These are phyloP conservation scores for Haplosporangium gracile DNA, from an alignment of 192 early-diverging fungal genomes.

Conservation along the genomic window DNA sequence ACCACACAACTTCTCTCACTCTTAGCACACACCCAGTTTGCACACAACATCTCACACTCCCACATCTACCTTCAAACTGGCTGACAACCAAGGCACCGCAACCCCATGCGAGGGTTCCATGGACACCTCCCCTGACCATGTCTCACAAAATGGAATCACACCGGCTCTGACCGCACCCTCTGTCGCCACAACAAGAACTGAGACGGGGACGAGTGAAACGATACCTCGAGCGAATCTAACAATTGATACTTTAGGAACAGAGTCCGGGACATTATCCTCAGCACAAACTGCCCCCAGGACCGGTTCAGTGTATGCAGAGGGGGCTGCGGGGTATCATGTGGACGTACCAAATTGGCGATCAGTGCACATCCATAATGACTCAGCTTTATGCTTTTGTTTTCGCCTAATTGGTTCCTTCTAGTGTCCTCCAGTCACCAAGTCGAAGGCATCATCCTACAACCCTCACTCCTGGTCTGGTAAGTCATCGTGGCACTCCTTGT, in stretches of 20 bases:
- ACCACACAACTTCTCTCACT: background rate
- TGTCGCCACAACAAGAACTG: constrained; percentile 2
- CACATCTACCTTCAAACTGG: background rate
- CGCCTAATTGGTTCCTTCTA: background rate
- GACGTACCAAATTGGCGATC: background rate
- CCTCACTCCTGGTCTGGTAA: constrained; percentile 33
- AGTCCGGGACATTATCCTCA: background rate
- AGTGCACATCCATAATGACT: background rate
- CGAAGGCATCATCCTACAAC: constrained; percentile 23
- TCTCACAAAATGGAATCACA: background rate
- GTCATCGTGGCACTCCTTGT: background rate
- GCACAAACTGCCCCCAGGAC: background rate
- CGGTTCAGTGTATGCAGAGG: background rate
- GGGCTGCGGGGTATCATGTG: background rate
- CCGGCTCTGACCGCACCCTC: background rate
- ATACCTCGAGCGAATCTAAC: background rate
- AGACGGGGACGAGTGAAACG: constrained; percentile 4
- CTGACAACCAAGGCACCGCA: background rate
- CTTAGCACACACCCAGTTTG: too few relatives aligned
- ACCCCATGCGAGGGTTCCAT: constrained; percentile 10
- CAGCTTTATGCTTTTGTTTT: background rate
- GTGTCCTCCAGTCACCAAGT: constrained; percentile 9
- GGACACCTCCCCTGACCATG: constrained; percentile 20
- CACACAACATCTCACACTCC: background rate
- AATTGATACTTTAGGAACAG: background rate